Base-by-base conservation (phyloP, 805 yeast species). In the Zygoascus tannicola region DNA sequence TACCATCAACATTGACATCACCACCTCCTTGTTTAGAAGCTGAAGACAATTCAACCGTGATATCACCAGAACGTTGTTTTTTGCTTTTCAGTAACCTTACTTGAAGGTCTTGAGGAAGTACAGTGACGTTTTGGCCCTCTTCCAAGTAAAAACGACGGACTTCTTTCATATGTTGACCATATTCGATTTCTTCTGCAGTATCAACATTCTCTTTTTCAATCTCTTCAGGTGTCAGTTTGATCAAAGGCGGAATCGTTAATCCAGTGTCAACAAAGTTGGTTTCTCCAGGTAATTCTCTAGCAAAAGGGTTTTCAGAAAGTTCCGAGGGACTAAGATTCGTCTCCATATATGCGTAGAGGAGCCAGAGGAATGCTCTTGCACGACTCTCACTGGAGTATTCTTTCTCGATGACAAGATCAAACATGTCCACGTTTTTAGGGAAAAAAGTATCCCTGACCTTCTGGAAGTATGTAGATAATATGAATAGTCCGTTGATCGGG, bases 331-430 rank as follows among this genome's bases (percentile, higher is more conserved):
- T 59, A 49, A 84, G 68, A 46, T 74, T 71, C 0, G 95, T 83
- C 57, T 90, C 96, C 50, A 83, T 65, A 55, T 81, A 85, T 1
- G 85, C 74, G 66, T 85, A 88, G 35, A 85, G 56, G 32, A 90
- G 64, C 97, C 97, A 90, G 47, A 90, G 61, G 50, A 90, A 79
- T 32, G 92, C 70, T 43, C 71, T 65, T 1, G 85, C 85, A 48
- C 95, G 73, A 45, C 77, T 78, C 21, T 58, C 59, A 3, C 95
- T 84, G 44, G 78, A 73, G 34, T 77, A 71, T 3, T 68, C 65
- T 1, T 78, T 63, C 50, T 78, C 74, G 60, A 85, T 71, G 60
- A 90, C 79, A 34, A 88, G 72, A 54, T 84, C 92, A 67, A 79
- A 80, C 52, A 86, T 77, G 37, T 78, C 73, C 47, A 72, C 70